These are phyloP conservation scores for Taxillus chinensis DNA, from an alignment of 164 flowering plant species.

Conservation along the genomic window DNA sequence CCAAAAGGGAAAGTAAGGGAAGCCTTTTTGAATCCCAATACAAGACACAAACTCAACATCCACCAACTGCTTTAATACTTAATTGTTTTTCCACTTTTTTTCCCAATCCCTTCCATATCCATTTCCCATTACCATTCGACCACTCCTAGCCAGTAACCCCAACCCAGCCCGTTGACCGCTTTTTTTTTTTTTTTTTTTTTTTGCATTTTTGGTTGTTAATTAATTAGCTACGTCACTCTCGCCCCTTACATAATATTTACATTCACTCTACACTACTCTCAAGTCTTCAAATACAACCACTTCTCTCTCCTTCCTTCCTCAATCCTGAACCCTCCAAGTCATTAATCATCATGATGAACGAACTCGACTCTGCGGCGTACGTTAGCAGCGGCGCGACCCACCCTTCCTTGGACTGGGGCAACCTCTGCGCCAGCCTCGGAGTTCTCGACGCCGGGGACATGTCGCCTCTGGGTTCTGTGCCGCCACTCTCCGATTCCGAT, in stretches of 20 bases:
- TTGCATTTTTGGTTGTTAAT: no score
- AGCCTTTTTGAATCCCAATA: slow-evolving; percentile 44
- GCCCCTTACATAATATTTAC: neutral
- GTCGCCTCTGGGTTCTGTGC: no score
- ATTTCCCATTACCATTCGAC: slow-evolving; percentile 5
- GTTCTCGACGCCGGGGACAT: slow-evolving; percentile 39
- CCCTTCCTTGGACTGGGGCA: slow-evolving; percentile 17
- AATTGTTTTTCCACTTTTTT: no score
- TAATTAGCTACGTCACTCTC: neutral
- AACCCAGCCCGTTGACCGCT: slow-evolving; percentile 33
- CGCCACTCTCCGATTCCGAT: slow-evolving; percentile 15
- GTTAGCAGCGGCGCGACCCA: neutral
- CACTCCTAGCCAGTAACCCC: slow-evolving; percentile 8
- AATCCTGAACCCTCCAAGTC: neutral
- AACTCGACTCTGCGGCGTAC: slow-evolving; percentile 35
- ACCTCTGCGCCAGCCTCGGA: slow-evolving; percentile 22
- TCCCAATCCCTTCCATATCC: neutral
- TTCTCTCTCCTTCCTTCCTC: neutral
- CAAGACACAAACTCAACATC: neutral
- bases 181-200: slow-evolving; percentile 11
- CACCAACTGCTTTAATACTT: neutral
- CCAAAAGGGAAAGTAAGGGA: slow-evolving; percentile 7
- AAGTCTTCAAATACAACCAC: slow-evolving; percentile 13
- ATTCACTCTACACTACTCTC: neutral
- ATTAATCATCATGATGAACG: slow-evolving; percentile 4